Conservation (phyloP, 768 basidiomycete genomes). For the Cubamyces sp. region DNA sequence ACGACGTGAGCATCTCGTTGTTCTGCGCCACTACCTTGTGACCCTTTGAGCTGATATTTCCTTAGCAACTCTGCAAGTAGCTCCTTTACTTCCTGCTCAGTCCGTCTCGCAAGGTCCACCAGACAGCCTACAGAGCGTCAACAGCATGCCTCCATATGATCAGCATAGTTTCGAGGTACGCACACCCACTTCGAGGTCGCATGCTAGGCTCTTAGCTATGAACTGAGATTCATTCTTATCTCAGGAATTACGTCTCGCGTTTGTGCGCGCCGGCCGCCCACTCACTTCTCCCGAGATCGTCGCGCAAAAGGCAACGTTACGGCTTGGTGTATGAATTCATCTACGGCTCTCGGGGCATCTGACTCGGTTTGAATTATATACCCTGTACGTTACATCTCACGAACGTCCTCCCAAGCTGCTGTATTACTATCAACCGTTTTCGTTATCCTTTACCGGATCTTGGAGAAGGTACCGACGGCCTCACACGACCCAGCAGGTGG, state of each 20-base stretch:
- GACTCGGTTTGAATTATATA: slow-evolving; percentile 1
- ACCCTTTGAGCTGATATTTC: neutral
- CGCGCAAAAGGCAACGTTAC: slow-evolving; percentile 20
- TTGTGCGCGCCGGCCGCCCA: slow-evolving; percentile 45
- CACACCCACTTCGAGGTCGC: no score
- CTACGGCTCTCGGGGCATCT: neutral
- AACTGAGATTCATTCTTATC: no score
- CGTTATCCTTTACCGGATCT: neutral
- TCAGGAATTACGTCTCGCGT: slow-evolving; percentile 58
- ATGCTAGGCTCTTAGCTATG: no score
- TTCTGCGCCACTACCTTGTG: no score
- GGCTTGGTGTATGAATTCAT: slow-evolving; percentile 8
- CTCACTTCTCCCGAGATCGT: slow-evolving; percentile 46
- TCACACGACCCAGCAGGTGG: no score
- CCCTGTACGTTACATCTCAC: slow-evolving; percentile 14
- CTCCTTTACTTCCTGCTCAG: slow-evolving; percentile 32
- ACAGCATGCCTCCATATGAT: slow-evolving; percentile 40
- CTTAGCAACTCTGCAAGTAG: slow-evolving; percentile 14
- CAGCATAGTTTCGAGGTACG: slow-evolving; percentile 56
- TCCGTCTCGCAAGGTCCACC: neutral
- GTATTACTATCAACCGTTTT: slow-evolving; percentile 12
- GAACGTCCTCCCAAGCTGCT: slow-evolving; percentile 2
- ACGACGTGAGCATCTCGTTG: neutral
- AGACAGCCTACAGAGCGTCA: slow-evolving; percentile 44
- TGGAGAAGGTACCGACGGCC: no score